Base-by-base conservation (phyloP, 1,139 yeast species). In the Debaryomyces psychrophilus region DNA sequence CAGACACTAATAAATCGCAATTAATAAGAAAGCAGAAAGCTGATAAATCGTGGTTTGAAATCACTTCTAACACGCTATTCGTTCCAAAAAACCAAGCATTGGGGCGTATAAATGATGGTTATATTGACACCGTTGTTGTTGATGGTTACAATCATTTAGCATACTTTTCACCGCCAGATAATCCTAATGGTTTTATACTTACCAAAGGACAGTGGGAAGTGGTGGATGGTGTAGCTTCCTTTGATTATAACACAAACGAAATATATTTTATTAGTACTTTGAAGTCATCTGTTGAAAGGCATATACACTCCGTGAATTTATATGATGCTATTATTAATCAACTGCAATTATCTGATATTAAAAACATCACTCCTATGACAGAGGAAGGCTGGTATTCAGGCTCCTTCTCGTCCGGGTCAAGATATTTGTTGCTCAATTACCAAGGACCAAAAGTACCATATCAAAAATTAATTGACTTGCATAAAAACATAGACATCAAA, bases 1-100 rank as follows among this genome's bases (percentile, higher is more conserved):
- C 71, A 20, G 54, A 51, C 40, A 59, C 39, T 17, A 56, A 64
- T 26, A 50, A 61, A 0, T 62, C 73, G 31, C 54, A 50, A 37
- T 70, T 64, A 37, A 65, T 75, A 9, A 67, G 83, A 50, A 61
- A 71, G 3, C 67, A 64, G 41, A 51, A 52, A 1, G 70, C 73
- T 3, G 68, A 74, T 39, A 69, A 78, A 14, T 74, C 82, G 8
- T 80, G 88, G 78, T 90, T 92, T 72, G 99, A 93, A 62, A 83
- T 92, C 33, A 79, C 89, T 7, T 88, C 85, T 51, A 82, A 85
- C 54, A 83, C 95, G 0, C 67, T 79, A 28, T 85, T 69, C 58
- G 76, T 93, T 34, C 96, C 97, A 7, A 79, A 79, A 49, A 81
- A 87, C 50, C 69, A 65, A 18, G 39, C 65, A 1, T 51, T 58